Conservation (phyloP, 495 filamentous ascomycete genomes). For the Daldinia grandis region DNA sequence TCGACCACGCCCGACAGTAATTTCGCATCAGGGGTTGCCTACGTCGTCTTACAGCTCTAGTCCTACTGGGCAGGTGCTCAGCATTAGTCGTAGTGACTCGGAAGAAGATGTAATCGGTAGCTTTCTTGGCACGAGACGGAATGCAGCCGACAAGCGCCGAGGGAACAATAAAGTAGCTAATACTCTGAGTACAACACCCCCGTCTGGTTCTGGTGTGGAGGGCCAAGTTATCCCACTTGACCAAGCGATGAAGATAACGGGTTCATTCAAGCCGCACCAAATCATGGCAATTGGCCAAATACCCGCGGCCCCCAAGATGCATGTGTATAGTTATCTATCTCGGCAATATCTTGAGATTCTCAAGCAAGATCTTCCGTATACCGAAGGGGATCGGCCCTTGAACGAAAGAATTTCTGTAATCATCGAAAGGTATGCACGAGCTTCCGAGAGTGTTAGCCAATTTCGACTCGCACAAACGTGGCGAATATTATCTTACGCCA, state of each 20-base stretch:
- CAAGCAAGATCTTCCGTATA: conserved; percentile 50
- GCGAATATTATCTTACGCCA: conserved; percentile 71
- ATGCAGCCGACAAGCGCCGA: conserved; percentile 49
- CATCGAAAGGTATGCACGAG: conserved; percentile 68
- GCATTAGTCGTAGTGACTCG: conserved; percentile 69
- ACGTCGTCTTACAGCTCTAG: conserved; percentile 54
- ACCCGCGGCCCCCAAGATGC: conserved; percentile 61
- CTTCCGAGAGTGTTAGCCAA: conserved; percentile 66
- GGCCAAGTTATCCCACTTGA: conserved; percentile 67
- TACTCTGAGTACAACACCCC: conserved; percentile 66
- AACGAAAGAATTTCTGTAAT: conserved; percentile 58
- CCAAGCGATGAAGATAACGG: conserved; percentile 65
- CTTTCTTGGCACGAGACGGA: conserved; percentile 62
- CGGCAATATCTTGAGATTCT: conserved; percentile 64
- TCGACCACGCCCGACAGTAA: conserved; percentile 50
- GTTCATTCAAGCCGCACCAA: conserved; percentile 64
- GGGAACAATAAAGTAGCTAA: conserved; percentile 49
- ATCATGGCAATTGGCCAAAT: conserved; percentile 69
- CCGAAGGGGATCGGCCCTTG: conserved; percentile 41
- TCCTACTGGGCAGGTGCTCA: conserved; percentile 54
- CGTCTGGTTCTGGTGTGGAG: conserved; percentile 56
- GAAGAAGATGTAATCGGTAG: conserved; percentile 73
- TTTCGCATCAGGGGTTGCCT: conserved; percentile 40
- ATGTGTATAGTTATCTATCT: conserved; percentile 67
- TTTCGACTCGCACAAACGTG: conserved; percentile 77